phyloP scores from a whole-genome alignment of 2,329 filamentous ascomycete species.

The Neopestalotiopsis rosae region DNA sequence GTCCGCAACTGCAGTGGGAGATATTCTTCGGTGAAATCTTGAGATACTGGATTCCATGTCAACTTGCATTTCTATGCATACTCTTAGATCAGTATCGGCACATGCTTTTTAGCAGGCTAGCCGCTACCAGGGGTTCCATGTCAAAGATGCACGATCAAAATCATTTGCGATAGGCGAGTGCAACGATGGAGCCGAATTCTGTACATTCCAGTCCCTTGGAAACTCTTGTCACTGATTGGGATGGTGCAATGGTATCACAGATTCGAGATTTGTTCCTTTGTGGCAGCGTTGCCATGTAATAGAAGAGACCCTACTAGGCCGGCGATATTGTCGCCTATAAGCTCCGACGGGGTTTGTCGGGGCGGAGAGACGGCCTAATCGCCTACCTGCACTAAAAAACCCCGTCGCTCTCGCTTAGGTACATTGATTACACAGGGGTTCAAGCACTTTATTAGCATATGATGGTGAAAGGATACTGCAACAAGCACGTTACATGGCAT shows the following conservation, averaged over 20 bases:
- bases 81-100: background rate
- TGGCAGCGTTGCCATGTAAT: background rate
- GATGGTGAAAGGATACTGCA: background rate
- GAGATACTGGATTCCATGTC: too few relatives aligned
- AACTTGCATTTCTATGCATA: background rate
- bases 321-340: background rate
- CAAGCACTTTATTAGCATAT: background rate
- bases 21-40: too few relatives aligned
- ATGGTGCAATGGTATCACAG: background rate
- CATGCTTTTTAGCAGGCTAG: background rate
- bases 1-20: background rate
- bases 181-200: background rate
- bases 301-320: background rate
- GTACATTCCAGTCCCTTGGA: background rate
- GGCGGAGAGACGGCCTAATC: background rate
- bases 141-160: background rate
- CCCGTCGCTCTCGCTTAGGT: background rate
- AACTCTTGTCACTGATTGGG: background rate
- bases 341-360: background rate
- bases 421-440: background rate
- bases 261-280: background rate
- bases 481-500: background rate
- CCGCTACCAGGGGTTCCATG: background rate
- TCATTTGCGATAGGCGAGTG: background rate
- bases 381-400: background rate